Percentiles rank a stretch among this genome's conserved stretches.
phyloP scores from a whole-genome alignment of 805 yeast species.

The Barnettozyma sp. region DNA sequence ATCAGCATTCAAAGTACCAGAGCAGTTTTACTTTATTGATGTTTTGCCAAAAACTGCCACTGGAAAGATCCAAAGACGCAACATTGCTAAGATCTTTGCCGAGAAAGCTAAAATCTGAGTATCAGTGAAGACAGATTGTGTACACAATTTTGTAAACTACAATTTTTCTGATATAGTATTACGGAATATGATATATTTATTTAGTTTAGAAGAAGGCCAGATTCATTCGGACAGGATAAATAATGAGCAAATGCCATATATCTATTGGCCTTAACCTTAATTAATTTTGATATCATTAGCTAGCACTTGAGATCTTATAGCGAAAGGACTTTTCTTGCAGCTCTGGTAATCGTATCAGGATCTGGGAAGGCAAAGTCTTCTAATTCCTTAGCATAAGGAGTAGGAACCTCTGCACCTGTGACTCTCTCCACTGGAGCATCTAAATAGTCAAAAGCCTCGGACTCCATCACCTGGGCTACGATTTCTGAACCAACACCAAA shows the following conservation, averaged over 20 bases:
- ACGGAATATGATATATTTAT: no score
- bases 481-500: slow-evolving; percentile 99
- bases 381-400: slow-evolving; percentile 93
- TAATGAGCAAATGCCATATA: background rate
- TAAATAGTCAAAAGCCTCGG: slow-evolving; percentile 95
- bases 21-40: slow-evolving; percentile 48
- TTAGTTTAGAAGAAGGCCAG: no score
- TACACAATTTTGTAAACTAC: no score
- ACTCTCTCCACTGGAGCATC: slow-evolving; percentile 99
- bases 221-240: no score
- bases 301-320: no score
- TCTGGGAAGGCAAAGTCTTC: slow-evolving; percentile 99
- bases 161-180: no score
- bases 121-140: no score
- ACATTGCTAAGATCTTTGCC: slow-evolving; percentile 48
- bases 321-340: slow-evolving; percentile 71
- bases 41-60: slow-evolving; percentile 70
- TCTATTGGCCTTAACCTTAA: no score
- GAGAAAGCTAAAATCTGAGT: slow-evolving; percentile 27
- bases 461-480: slow-evolving; percentile 95
- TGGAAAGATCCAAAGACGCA: slow-evolving; percentile 67
- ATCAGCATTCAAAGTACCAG: slow-evolving; percentile 56
- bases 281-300: no score
- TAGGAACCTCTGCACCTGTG: slow-evolving; percentile 99
- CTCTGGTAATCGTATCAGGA: slow-evolving; percentile 81